Conservation (phyloP, 805 yeast species). For the Hagleromyces aurorensis region DNA sequence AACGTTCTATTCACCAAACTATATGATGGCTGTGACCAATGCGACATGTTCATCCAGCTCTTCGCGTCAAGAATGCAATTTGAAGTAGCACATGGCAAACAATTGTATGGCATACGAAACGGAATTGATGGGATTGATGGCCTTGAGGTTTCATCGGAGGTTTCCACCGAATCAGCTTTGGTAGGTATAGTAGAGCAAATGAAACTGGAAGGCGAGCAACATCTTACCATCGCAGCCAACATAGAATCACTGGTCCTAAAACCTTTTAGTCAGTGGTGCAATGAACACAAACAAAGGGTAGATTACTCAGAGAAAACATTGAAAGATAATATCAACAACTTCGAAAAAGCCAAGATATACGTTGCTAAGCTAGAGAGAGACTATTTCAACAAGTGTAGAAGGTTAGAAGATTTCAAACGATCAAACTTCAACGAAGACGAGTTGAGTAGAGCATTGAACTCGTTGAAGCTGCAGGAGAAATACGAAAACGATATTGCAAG, state of each 20-base stretch:
- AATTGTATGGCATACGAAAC: slow-evolving; percentile 30
- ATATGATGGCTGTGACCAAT: slow-evolving; percentile 59
- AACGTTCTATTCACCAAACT: slow-evolving; percentile 44
- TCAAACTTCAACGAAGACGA: slow-evolving; percentile 15
- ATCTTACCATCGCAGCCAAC: slow-evolving; percentile 52
- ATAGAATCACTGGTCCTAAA: slow-evolving; percentile 52
- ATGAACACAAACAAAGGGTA: slow-evolving; percentile 61
- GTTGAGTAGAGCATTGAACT: slow-evolving; percentile 17
- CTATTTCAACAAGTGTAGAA: slow-evolving; percentile 71
- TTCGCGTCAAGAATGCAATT: slow-evolving; percentile 65
- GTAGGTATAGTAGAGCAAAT: slow-evolving; percentile 40
- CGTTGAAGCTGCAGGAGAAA: slow-evolving; percentile 18
- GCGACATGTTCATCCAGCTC: slow-evolving; percentile 56
- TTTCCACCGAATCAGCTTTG: slow-evolving; percentile 35
- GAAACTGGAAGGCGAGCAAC: slow-evolving; percentile 61
- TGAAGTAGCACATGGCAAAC: slow-evolving; percentile 58
- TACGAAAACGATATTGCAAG: slow-evolving; percentile 18
- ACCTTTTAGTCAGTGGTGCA: slow-evolving; percentile 71
- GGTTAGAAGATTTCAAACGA: slow-evolving; percentile 51
- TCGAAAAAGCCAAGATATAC: slow-evolving; percentile 38
- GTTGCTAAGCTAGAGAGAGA: slow-evolving; percentile 51
- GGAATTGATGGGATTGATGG: slow-evolving; percentile 18
- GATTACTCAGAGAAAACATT: slow-evolving; percentile 51
- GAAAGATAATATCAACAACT: slow-evolving; percentile 42
- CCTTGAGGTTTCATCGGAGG: slow-evolving; percentile 24